Base-by-base conservation (phyloP, 345 rosid genomes). In the Rhodomyrtus tomentosa region DNA sequence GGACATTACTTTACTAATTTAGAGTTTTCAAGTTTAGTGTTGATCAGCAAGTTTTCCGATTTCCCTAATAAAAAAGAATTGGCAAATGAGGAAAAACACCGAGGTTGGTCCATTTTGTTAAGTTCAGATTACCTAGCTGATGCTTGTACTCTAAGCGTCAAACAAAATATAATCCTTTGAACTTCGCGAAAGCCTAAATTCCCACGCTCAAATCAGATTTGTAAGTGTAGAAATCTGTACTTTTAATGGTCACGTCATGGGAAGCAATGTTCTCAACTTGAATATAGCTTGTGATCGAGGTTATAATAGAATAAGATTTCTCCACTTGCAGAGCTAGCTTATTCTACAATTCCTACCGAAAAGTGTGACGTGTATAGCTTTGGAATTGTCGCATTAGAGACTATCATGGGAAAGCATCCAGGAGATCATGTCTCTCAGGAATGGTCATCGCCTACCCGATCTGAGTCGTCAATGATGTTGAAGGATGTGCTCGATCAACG, bases 101-200 rank as follows among this genome's bases (percentile, higher is more conserved):
- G 32, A 1, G 1, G 1, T 0, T 0, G 3, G 32, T 62, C 0
- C 0, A 32, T 32, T 18, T 16, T 68, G 32, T 68, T 38, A 18
- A 15, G 10, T 32, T 32, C 10, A 3, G 0, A 1, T 36, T 0
- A 68, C 25, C 13, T 68, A 18, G 3, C 3, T 15, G 74, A 62
- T 3, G 5, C 74, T 53, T 1, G 25, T 53, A 16, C 21, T 51
- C 16, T 51, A 3, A 58, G 20, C 72, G 7, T 27, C 42, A 0
- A 62, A 32, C 11, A 62, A 62, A 62, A 32, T 9, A 62, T 16
- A 62, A 16, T 59, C 16, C 0, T 1, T 59, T 1, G 20, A 59
- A 59, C 38, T 27, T 15, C 1, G 10, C 7, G 10, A 0, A 59
- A 14, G 20, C 10, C 14, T 59, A 29, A 59, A 59, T 21, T 59